These are phyloP conservation scores for Solanum chacoense DNA, from an alignment of 305 asterid genomes.

Conservation along the genomic window DNA sequence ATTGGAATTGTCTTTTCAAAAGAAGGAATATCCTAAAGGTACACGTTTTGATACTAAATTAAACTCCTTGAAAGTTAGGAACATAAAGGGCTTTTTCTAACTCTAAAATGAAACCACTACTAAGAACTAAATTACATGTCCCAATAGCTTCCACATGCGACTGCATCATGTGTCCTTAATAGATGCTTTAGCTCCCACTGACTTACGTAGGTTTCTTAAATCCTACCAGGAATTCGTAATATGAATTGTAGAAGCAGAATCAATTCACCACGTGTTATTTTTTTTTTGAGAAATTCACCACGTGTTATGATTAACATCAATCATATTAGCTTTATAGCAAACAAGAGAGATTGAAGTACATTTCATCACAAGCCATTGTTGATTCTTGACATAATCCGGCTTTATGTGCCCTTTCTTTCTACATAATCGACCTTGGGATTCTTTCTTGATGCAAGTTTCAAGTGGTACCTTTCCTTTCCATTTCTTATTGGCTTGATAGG, in stretches of 20 bases:
- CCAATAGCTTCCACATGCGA: background rate
- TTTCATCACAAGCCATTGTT: background rate
- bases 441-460: background rate
- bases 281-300: background rate
- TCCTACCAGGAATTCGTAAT: background rate
- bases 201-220: background rate
- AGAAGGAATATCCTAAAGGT: background rate
- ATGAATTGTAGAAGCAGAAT: background rate
- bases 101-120: background rate
- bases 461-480: background rate
- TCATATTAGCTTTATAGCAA: background rate
- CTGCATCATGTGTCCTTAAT: background rate
- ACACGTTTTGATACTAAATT: background rate
- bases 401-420: background rate
- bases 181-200: background rate
- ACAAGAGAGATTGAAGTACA: background rate
- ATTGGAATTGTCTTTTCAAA: background rate
- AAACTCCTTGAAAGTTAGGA: background rate
- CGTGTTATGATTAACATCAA: background rate
- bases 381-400: background rate
- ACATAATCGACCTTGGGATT: background rate
- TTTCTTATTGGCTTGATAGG: background rate
- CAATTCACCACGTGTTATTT: background rate
- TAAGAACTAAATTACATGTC: background rate
- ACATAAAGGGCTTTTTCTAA: background rate